Conservation (phyloP, 495 filamentous ascomycete species). For the Trypethelium eluteriae region DNA sequence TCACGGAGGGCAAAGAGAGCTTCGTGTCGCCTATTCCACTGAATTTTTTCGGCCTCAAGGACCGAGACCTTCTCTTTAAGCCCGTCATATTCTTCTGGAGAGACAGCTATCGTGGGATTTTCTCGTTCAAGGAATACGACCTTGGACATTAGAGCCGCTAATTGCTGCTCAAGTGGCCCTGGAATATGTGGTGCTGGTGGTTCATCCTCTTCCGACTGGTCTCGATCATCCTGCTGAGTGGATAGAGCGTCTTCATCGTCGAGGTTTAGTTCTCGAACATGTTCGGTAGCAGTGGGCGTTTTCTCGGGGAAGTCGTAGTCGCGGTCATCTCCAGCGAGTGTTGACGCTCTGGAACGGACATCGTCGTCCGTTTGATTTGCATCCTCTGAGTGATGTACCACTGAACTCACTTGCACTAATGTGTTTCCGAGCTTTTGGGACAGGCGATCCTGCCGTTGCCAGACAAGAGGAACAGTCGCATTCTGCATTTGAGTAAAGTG, state of each 20-base stretch:
- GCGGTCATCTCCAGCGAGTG: slow-evolving; percentile 21
- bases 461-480: slow-evolving; percentile 12
- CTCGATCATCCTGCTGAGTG: neutral
- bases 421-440: slow-evolving; percentile 13
- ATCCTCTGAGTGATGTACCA: slow-evolving; percentile 9
- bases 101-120: slow-evolving; percentile 26
- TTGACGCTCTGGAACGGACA: slow-evolving; percentile 23
- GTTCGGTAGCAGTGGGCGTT: slow-evolving; percentile 23
- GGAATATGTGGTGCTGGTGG: slow-evolving; percentile 9
- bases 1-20: slow-evolving; percentile 33
- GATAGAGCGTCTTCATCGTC: slow-evolving; percentile 10
- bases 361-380: slow-evolving; percentile 19
- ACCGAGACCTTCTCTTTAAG: slow-evolving; percentile 20
- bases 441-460: slow-evolving; percentile 15
- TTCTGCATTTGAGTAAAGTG: neutral
- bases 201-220: neutral
- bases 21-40: slow-evolving; percentile 29
- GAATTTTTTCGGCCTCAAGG: slow-evolving; percentile 25
- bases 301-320: slow-evolving; percentile 29
- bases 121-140: slow-evolving; percentile 27
- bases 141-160: slow-evolving; percentile 24
- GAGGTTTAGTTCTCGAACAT: slow-evolving; percentile 11
- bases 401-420: slow-evolving; percentile 7
- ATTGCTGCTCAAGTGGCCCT: slow-evolving; percentile 27
- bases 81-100: slow-evolving; percentile 26